Evolutionary conservation across 495 filamentous ascomycete genomes (phyloP).

Genomic region (Astrocystis sublimbata): DNA sequence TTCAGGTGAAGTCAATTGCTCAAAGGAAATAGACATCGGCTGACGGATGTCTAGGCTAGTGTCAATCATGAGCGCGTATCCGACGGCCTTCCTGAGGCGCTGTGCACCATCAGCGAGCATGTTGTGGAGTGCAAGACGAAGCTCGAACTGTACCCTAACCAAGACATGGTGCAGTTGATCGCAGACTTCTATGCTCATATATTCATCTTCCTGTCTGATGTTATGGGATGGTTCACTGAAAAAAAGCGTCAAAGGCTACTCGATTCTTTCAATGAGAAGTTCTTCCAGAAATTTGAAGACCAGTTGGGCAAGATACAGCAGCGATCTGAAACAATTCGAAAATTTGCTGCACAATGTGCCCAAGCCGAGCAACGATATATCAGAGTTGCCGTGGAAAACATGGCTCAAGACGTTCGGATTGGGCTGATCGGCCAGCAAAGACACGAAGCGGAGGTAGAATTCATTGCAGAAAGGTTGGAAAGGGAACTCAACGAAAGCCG

Average conservation of each 20-base stretch:
- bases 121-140: slow-evolving; percentile 30
- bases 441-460: background rate
- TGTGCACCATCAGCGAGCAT: slow-evolving; percentile 47
- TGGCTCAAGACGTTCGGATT: slow-evolving; percentile 13
- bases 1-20: slow-evolving; percentile 17
- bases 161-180: slow-evolving; percentile 32
- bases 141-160: slow-evolving; percentile 21
- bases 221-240: slow-evolving; percentile 52
- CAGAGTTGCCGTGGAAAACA: slow-evolving; percentile 5
- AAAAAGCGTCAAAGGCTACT: slow-evolving; percentile 45
- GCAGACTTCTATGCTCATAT: slow-evolving; percentile 47
- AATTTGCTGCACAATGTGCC: slow-evolving; percentile 14
- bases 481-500: slow-evolving; percentile 1
- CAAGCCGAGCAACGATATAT: slow-evolving; percentile 11
- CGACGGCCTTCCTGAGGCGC: slow-evolving; percentile 44
- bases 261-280: slow-evolving; percentile 49
- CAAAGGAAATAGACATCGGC: background rate
- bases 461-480: background rate
- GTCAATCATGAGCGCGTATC: slow-evolving; percentile 48
- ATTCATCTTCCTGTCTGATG: slow-evolving; percentile 50
- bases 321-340: slow-evolving; percentile 34
- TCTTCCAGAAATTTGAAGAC: slow-evolving; percentile 44
- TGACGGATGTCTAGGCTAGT: slow-evolving; percentile 38
- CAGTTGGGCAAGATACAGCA: slow-evolving; percentile 37
- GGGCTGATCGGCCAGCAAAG: slow-evolving; percentile 3